phyloP scores from a whole-genome alignment of 2,329 filamentous ascomycete genomes.

The Monilinia fructigena region DNA sequence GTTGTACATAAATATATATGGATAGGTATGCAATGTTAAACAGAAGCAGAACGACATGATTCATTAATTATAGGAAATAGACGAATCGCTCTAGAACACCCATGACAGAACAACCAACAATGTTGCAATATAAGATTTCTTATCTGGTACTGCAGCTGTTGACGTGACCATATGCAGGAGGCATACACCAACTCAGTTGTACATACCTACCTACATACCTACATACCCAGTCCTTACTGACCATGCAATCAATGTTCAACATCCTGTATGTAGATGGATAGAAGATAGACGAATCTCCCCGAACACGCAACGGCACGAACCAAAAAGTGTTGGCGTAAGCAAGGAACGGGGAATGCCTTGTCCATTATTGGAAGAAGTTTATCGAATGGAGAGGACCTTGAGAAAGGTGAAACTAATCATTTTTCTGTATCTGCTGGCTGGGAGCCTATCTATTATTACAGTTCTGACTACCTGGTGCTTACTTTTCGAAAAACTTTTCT shows the following conservation, averaged over 20 bases:
- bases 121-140: no score
- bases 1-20: no score
- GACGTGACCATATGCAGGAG: neutral
- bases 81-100: no score
- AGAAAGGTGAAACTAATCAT: neutral
- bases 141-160: no score
- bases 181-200: constrained; percentile 2
- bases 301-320: constrained; percentile 14
- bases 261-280: no score
- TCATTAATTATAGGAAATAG: no score
- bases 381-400: neutral
- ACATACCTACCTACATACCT: constrained; percentile 7
- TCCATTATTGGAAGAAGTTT: neutral
- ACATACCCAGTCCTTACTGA: neutral
- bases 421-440: no score
- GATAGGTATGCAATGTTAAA: no score
- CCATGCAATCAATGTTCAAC: neutral
- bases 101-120: no score
- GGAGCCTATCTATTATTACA: no score
- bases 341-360: constrained; percentile 2
- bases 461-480: no score
- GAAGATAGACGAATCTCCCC: constrained; percentile 11
- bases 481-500: neutral
- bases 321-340: constrained; percentile 8
- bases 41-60: no score